These are phyloP conservation scores for Pichia sorboxylosa DNA, from an alignment of 1,139 yeast genomes.

Conservation along the genomic window DNA sequence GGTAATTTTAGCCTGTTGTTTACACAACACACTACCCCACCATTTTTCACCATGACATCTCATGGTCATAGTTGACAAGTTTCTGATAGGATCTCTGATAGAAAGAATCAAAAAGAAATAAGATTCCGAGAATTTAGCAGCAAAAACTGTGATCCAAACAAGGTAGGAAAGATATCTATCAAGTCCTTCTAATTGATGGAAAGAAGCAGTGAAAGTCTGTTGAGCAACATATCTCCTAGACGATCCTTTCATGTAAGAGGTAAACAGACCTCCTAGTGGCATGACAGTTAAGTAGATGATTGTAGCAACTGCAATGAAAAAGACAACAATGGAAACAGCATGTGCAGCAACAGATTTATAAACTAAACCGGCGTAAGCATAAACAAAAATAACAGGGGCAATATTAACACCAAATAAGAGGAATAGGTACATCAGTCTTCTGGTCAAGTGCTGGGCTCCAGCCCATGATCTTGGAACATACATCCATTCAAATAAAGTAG, in stretches of 20 bases:
- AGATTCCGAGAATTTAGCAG: slow-evolving; percentile 82
- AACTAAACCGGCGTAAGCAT: slow-evolving; percentile 67
- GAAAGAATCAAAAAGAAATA: slow-evolving; percentile 87
- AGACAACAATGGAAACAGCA: slow-evolving; percentile 77
- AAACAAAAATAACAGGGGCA: slow-evolving; percentile 79
- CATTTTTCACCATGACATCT: slow-evolving; percentile 85
- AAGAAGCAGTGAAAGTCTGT: slow-evolving; percentile 92
- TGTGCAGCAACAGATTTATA: slow-evolving; percentile 64
- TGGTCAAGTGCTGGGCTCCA: slow-evolving; percentile 92
- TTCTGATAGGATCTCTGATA: slow-evolving; percentile 86
- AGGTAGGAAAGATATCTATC: slow-evolving; percentile 96
- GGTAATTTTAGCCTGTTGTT: slow-evolving; percentile 76
- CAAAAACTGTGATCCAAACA: slow-evolving; percentile 79
- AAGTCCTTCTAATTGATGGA: slow-evolving; percentile 66
- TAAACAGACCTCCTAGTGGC: slow-evolving; percentile 96
- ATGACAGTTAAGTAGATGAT: slow-evolving; percentile 77
- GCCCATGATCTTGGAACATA: slow-evolving; percentile 98
- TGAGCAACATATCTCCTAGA: slow-evolving; percentile 88
- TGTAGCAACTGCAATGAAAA: slow-evolving; percentile 79
- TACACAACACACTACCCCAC: slow-evolving; percentile 67
- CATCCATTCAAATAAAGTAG: slow-evolving; percentile 88
- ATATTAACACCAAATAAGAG: slow-evolving; percentile 59
- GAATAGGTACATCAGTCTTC: slow-evolving; percentile 71
- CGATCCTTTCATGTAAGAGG: slow-evolving; percentile 80
- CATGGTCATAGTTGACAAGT: slow-evolving; percentile 50